Evolutionary conservation across 2,329 filamentous ascomycete species (phyloP), one percentile per base, ranked within the genome.

Genomic region (Fusarium sarcochroum): DNA sequence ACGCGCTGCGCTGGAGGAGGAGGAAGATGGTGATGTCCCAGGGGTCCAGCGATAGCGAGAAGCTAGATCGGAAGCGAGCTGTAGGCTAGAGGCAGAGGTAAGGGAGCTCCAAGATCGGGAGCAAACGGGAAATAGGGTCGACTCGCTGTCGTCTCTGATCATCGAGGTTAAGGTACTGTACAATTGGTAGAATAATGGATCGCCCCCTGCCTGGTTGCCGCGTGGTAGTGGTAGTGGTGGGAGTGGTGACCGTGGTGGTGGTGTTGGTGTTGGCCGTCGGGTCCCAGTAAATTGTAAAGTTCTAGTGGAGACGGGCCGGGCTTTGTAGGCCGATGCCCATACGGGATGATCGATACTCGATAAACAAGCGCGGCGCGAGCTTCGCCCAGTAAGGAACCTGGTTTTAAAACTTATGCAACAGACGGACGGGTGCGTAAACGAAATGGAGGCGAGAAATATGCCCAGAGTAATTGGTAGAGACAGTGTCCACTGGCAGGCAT

Each of bases 171-270:
- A 58, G 58, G 25, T 45, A 48, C 59, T 35, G 50, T 63, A 38
- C 51, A 34, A 46, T 64, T 27, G 25, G 20, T 27, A 53, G 27
- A 57, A 35, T 37, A 63, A 27, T 64, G 61, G 61, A 58, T 59
- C 63, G 58, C 57, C 71, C 71, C 71, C 71, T 73, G 69, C 57
- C 58, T 60, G 63, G 69, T 66, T 73, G 68, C 66, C 69, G 60
- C 61, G 66, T 73, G 69, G 70, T 60, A 68, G 65, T 59, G 54
- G 61, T 66, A 48, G 71, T 72, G 61, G 68, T 71, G 68, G 68
- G 53, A 66, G 68, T 71, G 70, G 68, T 73, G 71, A 63, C 65
- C 66, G 71, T 68, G 59, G 68, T 66, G 70, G 70, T 69, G 52
- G 61, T 64, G 61, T 63, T 63, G 58, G 54, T 58, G 46, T 51